A percentile compares a stretch with the other conserved stretches of the same genome.
Evolutionary conservation across 2,329 filamentous ascomycete genomes (phyloP).

Genomic region (Chaetothyriales sp.): DNA sequence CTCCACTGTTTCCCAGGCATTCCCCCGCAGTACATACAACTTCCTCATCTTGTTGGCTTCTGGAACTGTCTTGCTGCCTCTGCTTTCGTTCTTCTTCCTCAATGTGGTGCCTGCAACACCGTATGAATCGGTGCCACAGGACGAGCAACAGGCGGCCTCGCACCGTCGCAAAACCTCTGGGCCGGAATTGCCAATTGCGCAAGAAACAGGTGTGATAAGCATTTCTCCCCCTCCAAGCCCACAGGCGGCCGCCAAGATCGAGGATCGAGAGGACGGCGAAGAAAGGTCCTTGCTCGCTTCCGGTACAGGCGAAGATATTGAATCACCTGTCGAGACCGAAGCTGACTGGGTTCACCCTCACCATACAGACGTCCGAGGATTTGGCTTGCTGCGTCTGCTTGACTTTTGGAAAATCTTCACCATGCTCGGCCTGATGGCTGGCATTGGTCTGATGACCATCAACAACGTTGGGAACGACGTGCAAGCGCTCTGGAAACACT

Average conservation of each 20-base stretch:
- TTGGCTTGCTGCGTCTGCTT: slow-evolving; percentile 51
- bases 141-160: slow-evolving; percentile 21
- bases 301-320: slow-evolving; percentile 3
- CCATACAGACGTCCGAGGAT: slow-evolving; percentile 79
- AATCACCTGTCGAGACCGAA: slow-evolving; percentile 26
- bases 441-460: slow-evolving; percentile 95
- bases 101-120: slow-evolving; percentile 45
- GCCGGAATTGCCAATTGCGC: slow-evolving; percentile 14
- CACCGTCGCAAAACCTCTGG: slow-evolving; percentile 21
- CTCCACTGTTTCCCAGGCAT: slow-evolving; percentile 61
- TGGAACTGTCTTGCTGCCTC: slow-evolving; percentile 61
- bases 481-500: slow-evolving; percentile 76
- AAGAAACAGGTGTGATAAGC: slow-evolving; percentile 22
- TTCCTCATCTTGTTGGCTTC: slow-evolving; percentile 68
- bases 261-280: neutral
- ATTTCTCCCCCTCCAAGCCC: slow-evolving; percentile 1
- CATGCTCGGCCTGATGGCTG: slow-evolving; percentile 79
- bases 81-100: slow-evolving; percentile 72
- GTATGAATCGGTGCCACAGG: slow-evolving; percentile 29
- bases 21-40: slow-evolving; percentile 66
- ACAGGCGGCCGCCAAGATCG: neutral
- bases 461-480: slow-evolving; percentile 93
- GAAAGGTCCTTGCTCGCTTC: slow-evolving; percentile 54
- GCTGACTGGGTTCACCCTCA: slow-evolving; percentile 55
- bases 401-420: slow-evolving; percentile 87